Percentiles rank a stretch among this genome's conserved stretches.
phyloP scores from a whole-genome alignment of 495 filamentous ascomycete genomes.

The Terfezia boudieri region DNA sequence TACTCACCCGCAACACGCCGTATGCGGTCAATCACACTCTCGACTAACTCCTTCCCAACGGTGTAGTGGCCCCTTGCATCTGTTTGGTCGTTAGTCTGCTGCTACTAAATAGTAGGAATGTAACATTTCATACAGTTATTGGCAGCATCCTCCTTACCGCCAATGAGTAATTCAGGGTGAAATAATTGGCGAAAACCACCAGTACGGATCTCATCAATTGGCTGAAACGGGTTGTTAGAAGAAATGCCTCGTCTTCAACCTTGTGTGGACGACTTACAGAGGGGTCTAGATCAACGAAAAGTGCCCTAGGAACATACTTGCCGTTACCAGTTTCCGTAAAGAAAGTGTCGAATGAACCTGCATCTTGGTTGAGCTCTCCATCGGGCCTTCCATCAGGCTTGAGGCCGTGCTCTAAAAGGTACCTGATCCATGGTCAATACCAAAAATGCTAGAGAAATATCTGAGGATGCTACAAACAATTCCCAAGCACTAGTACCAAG shows the following conservation, averaged over 20 bases:
- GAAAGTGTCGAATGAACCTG: slow-evolving; percentile 69
- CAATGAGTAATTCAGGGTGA: slow-evolving; percentile 71
- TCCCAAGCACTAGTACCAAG: slow-evolving; percentile 90
- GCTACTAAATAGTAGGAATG: background rate
- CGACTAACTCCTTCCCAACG: slow-evolving; percentile 95
- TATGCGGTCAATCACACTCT: slow-evolving; percentile 89
- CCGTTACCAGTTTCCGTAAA: slow-evolving; percentile 69
- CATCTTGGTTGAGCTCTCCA: slow-evolving; percentile 31
- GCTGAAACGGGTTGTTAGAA: slow-evolving; percentile 20
- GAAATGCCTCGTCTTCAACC: background rate
- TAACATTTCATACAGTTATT: slow-evolving; percentile 40
- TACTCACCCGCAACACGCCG: slow-evolving; percentile 47
- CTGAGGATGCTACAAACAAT: slow-evolving; percentile 35
- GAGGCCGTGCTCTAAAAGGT: slow-evolving; percentile 79
- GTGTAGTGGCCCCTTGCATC: slow-evolving; percentile 90
- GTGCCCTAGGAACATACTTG: slow-evolving; percentile 77
- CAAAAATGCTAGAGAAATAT: background rate
- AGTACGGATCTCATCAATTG: slow-evolving; percentile 78
- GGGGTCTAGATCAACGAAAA: slow-evolving; percentile 77
- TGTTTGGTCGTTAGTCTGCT: background rate
- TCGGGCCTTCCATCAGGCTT: slow-evolving; percentile 49
- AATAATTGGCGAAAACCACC: slow-evolving; percentile 68
- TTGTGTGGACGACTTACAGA: slow-evolving; percentile 29
- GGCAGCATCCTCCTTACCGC: slow-evolving; percentile 81
- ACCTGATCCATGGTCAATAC: slow-evolving; percentile 27